phyloP scores from a whole-genome alignment of 164 flowering plant species.

The Piper longum region DNA sequence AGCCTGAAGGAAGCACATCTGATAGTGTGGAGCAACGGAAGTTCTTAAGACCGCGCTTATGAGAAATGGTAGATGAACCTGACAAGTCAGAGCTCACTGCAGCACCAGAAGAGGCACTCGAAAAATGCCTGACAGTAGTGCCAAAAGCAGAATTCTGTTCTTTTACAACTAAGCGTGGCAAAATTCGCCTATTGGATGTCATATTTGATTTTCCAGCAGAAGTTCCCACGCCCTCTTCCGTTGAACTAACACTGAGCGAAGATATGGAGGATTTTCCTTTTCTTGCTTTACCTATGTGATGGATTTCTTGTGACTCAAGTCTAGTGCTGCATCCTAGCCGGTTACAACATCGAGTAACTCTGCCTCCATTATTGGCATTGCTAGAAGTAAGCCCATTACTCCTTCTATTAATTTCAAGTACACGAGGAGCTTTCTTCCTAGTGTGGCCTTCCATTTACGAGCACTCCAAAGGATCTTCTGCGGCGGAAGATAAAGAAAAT shows the following conservation, averaged over 20 bases:
- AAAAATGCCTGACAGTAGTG: conserved; percentile 16
- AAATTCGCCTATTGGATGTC: conserved; percentile 18
- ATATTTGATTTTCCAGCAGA: conserved; percentile 20
- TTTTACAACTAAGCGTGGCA: conserved; percentile 12
- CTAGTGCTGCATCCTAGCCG: conserved; percentile 63
- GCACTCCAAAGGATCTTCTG: not conserved
- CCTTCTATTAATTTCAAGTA: conserved; percentile 27
- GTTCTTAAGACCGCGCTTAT: conserved; percentile 36
- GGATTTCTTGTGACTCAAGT: conserved; percentile 26
- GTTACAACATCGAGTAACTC: conserved; percentile 39
- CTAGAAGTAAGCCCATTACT: conserved; percentile 24
- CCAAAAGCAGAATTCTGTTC: conserved; percentile 15
- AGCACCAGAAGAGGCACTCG: conserved; percentile 14
- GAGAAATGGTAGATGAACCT: conserved; percentile 15
- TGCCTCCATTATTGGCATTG: conserved; percentile 28
- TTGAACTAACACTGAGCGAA: conserved; percentile 11
- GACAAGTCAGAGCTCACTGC: conserved; percentile 8
- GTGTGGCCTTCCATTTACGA: conserved; percentile 43
- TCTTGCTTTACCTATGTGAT: conserved; percentile 19
- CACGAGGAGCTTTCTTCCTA: conserved; percentile 30
- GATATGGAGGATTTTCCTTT: conserved; percentile 29
- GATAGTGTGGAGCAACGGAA: conserved; percentile 37
- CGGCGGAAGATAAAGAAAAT: too few species aligned
- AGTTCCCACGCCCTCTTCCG: conserved; percentile 21
- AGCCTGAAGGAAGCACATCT: conserved; percentile 36